phyloP scores from a whole-genome alignment of 352 stramenopile species.

The Phytopythium vexans region DNA sequence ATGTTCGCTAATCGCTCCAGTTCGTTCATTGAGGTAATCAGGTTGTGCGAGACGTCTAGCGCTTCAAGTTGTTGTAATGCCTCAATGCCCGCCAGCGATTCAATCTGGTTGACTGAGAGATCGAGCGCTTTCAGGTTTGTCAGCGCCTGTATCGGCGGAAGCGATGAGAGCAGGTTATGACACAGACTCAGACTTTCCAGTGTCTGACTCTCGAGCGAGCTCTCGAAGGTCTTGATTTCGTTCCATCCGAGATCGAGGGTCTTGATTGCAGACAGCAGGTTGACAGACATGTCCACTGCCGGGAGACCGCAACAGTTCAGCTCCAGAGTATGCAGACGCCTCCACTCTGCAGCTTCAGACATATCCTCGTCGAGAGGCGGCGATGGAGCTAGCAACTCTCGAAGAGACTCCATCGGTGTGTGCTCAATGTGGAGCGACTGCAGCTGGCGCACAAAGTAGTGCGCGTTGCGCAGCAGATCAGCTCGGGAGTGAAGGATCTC shows the following conservation, averaged over 20 bases:
- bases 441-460: slow-evolving; percentile 70
- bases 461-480: slow-evolving; percentile 40
- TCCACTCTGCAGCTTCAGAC: slow-evolving; percentile 21
- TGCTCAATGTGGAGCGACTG: slow-evolving; percentile 69
- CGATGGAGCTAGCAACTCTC: slow-evolving; percentile 35
- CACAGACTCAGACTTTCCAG: slow-evolving; percentile 60
- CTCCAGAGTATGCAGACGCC: slow-evolving; percentile 45
- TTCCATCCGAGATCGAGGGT: slow-evolving; percentile 76
- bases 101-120: slow-evolving; percentile 63
- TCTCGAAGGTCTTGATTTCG: slow-evolving; percentile 41
- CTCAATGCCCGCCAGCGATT: slow-evolving; percentile 52
- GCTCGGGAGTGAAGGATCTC: slow-evolving; percentile 56
- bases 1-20: slow-evolving; percentile 49
- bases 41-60: slow-evolving; percentile 75
- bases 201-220: slow-evolving; percentile 18
- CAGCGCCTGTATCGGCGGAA: slow-evolving; percentile 46
- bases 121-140: slow-evolving; percentile 46
- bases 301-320: slow-evolving; percentile 66
- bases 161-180: slow-evolving; percentile 51
- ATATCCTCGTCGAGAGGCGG: slow-evolving; percentile 2
- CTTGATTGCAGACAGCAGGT: slow-evolving; percentile 35
- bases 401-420: slow-evolving; percentile 40
- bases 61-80: slow-evolving; percentile 34
- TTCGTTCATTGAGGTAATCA: slow-evolving; percentile 45
- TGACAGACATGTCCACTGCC: slow-evolving; percentile 50